A percentile compares a stretch with the other conserved stretches of the same genome.
Conservation (phyloP, 192 early-diverging fungal genomes). For the Mortierella claussenii region DNA sequence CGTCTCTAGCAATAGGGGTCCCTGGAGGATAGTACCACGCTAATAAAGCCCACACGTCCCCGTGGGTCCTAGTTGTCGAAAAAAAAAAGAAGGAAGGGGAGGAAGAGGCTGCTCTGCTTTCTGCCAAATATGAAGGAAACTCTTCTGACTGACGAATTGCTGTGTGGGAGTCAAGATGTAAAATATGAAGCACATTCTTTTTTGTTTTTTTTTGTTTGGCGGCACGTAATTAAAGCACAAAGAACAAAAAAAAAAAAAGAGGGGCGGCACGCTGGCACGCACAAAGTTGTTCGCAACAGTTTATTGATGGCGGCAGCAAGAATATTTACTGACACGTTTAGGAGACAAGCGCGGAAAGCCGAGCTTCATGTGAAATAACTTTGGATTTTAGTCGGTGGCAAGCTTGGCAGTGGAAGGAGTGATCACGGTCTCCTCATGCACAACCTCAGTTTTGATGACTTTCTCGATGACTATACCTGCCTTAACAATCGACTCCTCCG, state of each 20-base stretch:
- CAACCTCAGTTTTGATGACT: conserved; percentile 10
- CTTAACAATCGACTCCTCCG: conserved; percentile 4
- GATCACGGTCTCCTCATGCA: background rate
- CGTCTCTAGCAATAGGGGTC: background rate
- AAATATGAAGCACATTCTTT: background rate
- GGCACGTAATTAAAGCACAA: background rate
- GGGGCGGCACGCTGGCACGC: too few relatives aligned
- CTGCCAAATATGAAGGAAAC: too few relatives aligned
- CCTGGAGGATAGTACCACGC: background rate
- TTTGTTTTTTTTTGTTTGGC: background rate
- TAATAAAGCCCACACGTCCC: background rate
- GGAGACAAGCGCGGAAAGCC: too few relatives aligned
- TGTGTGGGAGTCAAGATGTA: too few relatives aligned
- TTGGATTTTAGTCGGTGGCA: background rate
- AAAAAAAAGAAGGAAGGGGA: background rate
- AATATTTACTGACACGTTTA: background rate
- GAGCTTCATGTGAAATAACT: too few relatives aligned
- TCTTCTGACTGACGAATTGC: too few relatives aligned
- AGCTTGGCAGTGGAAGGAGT: background rate
- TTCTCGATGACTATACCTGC: background rate
- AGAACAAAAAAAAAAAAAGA: too few relatives aligned
- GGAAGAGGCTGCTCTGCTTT: too few relatives aligned
- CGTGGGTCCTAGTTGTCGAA: background rate
- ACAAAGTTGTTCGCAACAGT: too few relatives aligned
- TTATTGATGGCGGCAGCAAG: background rate